These are phyloP conservation scores for Sporopachydermia quercuum DNA, from an alignment of 805 yeast genomes.

Conservation along the genomic window DNA sequence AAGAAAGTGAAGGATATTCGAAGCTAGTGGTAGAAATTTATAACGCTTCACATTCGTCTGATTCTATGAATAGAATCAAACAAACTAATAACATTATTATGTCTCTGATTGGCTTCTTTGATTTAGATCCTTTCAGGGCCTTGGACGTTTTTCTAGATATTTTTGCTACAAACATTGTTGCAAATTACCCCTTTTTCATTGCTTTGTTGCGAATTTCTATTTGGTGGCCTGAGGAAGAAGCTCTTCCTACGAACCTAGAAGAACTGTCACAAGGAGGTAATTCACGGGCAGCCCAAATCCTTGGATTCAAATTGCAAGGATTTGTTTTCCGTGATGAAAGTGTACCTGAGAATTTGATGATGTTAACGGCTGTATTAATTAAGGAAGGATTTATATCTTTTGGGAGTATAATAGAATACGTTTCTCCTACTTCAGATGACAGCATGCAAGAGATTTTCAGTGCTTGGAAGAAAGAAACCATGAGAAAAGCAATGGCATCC, in stretches of 20 bases:
- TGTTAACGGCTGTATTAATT: conserved; percentile 39
- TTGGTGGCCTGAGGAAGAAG: conserved; percentile 50
- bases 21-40: conserved; percentile 38
- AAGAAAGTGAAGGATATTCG: conserved; percentile 68
- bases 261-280: conserved; percentile 38
- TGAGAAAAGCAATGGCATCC: conserved; percentile 43
- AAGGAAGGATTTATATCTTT: conserved; percentile 54
- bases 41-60: conserved; percentile 25
- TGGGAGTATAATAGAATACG: conserved; percentile 39
- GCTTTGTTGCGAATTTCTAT: conserved; percentile 35
- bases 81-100: conserved; percentile 34
- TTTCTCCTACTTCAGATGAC: conserved; percentile 37
- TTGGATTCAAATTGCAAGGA: conserved; percentile 30
- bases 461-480: conserved; percentile 30
- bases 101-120: conserved; percentile 56
- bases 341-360: conserved; percentile 28
- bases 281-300: conserved; percentile 34
- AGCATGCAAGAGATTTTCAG: conserved; percentile 29
- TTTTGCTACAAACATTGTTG: conserved; percentile 2
- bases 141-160: conserved; percentile 21
- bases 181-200: conserved; percentile 31
- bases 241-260: conserved; percentile 19
- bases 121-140: conserved; percentile 56
- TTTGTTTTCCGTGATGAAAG: conserved; percentile 18
- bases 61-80: conserved; percentile 26